Base-by-base conservation (phyloP, 192 early-diverging fungal genomes). In the Coemansia sp. region DNA sequence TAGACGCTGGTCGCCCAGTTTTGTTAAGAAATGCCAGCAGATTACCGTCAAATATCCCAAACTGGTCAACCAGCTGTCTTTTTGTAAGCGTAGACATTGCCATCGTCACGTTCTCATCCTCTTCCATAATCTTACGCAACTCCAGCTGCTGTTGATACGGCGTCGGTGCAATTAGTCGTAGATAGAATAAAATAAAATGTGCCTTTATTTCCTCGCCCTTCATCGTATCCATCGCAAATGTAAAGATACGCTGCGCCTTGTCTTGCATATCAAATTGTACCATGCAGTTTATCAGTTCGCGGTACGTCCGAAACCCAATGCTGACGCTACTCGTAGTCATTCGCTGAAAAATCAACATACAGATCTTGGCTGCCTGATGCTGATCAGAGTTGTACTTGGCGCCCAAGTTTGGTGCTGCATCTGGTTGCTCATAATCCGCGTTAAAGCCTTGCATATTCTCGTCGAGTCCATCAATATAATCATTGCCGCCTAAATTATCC, bases 271-370 rank as follows among this genome's bases (percentile, higher is more conserved):
- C 66, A 33, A 75, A 67, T 33, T 52, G 65, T 5, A 64, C 51
- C 73, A 81, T 71, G 57, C 78, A 76, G 24, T 54, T 30, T 7
- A 73, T 67, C 50, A 81, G 74, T 50, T 81, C 78, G 67, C 73
- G 78, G 57, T 76, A 81, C 21, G 78, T 76, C 4, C 64, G 66
- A 14, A 61, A 54, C 20, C 73, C 61, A 14, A 74, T 46, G 17
- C 23, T 10, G 2, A 81, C 36, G 11, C 59, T 39, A 52, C 59
- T 67, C 20, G 20, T 59, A 25, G 59, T 61, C 78, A 81, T 81
- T 10, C 36, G 27, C 64, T 76, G 78, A 53, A 81, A 81, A 29
- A 81, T 39, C 52, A 64, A 33, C 22, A 66, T 73, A 54, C 79
- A 82, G 11, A 71, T 67, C 29, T 57, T 64, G 19, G 79, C 79